These are phyloP conservation scores for Hypholoma sublateritium DNA, from an alignment of 768 basidiomycete genomes.

Conservation along the genomic window DNA sequence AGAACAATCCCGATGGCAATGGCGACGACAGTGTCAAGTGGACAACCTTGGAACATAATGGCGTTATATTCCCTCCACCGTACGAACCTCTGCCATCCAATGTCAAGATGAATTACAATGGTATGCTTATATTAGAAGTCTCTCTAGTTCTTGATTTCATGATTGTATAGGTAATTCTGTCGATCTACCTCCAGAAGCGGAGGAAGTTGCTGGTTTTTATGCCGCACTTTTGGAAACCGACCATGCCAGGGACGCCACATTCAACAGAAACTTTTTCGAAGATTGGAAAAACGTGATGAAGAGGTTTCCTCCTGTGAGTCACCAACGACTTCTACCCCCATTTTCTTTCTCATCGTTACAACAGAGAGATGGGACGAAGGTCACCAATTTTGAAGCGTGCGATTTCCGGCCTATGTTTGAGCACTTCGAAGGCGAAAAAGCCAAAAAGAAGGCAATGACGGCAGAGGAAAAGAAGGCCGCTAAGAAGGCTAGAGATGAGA, in stretches of 20 bases:
- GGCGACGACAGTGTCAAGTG: conserved; percentile 85
- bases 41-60: conserved; percentile 93
- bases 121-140: conserved; percentile 41
- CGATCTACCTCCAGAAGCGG: conserved; percentile 79
- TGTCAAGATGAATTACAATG: conserved; percentile 95
- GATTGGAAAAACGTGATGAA: conserved; percentile 83
- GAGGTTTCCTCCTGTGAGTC: conserved; percentile 79
- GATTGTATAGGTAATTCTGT: conserved; percentile 64
- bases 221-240: conserved; percentile 90
- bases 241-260: conserved; percentile 83
- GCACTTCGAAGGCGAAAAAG: conserved; percentile 89
- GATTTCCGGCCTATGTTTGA: conserved; percentile 96
- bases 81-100: conserved; percentile 81
- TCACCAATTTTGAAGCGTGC: conserved; percentile 75
- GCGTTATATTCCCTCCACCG: conserved; percentile 94
- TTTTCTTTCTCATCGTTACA: background rate
- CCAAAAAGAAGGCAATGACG: conserved; percentile 86
- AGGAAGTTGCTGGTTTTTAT: conserved; percentile 98
- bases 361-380: conserved; percentile 72
- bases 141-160: conserved; percentile 2
- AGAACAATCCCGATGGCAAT: conserved; percentile 50
- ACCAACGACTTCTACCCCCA: background rate
- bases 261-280: conserved; percentile 94
- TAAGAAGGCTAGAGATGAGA: conserved; percentile 81
- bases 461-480: conserved; percentile 87